Evolutionary conservation across 495 filamentous ascomycete genomes (phyloP).

Genomic region (Xylaria palmicola): DNA sequence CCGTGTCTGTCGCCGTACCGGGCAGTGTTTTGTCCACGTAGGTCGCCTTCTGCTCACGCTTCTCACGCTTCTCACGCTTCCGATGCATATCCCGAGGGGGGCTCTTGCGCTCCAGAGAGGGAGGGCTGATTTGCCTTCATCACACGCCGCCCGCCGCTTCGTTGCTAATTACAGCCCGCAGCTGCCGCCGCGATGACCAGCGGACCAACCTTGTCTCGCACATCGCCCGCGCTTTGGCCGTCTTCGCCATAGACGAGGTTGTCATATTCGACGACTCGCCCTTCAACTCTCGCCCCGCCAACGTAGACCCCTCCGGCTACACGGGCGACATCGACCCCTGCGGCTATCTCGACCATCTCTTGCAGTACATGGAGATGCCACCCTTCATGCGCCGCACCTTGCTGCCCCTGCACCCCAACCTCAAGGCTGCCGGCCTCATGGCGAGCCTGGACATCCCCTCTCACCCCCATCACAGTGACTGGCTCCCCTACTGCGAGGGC

Average conservation of each 20-base stretch:
- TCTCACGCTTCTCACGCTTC: not conserved
- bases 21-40: slow-evolving; percentile 51
- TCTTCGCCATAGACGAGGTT: slow-evolving; percentile 78
- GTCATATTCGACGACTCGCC: slow-evolving; percentile 67
- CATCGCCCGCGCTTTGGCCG: slow-evolving; percentile 68
- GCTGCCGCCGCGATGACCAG: slow-evolving; percentile 58
- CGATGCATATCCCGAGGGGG: too few relatives aligned
- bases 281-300: slow-evolving; percentile 33
- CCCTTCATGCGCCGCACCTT: slow-evolving; percentile 67
- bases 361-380: slow-evolving; percentile 74
- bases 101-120: too few relatives aligned
- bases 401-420: slow-evolving; percentile 70
- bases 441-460: slow-evolving; percentile 76
- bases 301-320: slow-evolving; percentile 50
- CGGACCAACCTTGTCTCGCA: slow-evolving; percentile 63
- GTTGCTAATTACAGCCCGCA: slow-evolving; percentile 18
- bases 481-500: slow-evolving; percentile 70
- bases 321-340: slow-evolving; percentile 64
- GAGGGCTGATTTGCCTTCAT: too few relatives aligned
- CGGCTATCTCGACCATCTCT: slow-evolving; percentile 69
- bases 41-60: slow-evolving; percentile 9
- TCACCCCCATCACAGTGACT: slow-evolving; percentile 64
- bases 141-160: too few relatives aligned
- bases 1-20: slow-evolving; percentile 47
- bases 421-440: slow-evolving; percentile 61